Evolutionary conservation across 495 filamentous ascomycete species (phyloP), one percentile per base, ranked within the genome.

Genomic region (Parachaetomium inaequale): DNA sequence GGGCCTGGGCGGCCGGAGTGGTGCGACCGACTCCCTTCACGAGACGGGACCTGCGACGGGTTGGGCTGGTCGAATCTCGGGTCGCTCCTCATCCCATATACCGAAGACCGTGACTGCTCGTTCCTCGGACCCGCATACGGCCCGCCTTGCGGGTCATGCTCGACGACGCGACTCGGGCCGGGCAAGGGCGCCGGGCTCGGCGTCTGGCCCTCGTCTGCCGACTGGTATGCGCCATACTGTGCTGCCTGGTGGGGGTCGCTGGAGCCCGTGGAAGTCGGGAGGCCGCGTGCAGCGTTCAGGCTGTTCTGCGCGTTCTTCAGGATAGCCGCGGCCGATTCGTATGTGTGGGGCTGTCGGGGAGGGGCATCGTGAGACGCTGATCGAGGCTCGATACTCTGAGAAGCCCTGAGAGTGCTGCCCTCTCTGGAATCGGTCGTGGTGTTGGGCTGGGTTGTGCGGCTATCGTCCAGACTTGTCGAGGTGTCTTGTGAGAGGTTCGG

Each of bases 11-110:
- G 84, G 60, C 82, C 80, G 69, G 53, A 29, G 86, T 92, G 55
- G 81, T 79, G 65, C 84, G 85, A 67, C 87, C 88, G 87, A 68
- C 85, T 92, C 36, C 81, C 78, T 66, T 94, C 88, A 66, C 89
- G 81, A 36, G 82, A 80, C 7, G 85, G 87, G 17, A 88, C 80
- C 4, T 83, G 86, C 59, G 88, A 83, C 67, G 87, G 80, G 23
- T 83, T 86, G 40, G 81, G 75, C 12, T 79, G 80, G n/a, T 82
- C 83, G 43, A 82, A 80, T 65, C 88, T 81, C 19, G 87, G 86
- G 62, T 86, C 84, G 65, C 76, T 81, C 52, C 85, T 82, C 40
- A 77, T 77, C 15, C 82, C 82, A 36, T 82, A 82, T 58, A 82
- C 76, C 8, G 87, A 87, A 3, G 85, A 82, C 47, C 82, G 82